Evolutionary conservation across 495 filamentous ascomycete genomes (phyloP), one percentile per base, ranked within the genome.

Genomic region (Cercophora newfieldiana): DNA sequence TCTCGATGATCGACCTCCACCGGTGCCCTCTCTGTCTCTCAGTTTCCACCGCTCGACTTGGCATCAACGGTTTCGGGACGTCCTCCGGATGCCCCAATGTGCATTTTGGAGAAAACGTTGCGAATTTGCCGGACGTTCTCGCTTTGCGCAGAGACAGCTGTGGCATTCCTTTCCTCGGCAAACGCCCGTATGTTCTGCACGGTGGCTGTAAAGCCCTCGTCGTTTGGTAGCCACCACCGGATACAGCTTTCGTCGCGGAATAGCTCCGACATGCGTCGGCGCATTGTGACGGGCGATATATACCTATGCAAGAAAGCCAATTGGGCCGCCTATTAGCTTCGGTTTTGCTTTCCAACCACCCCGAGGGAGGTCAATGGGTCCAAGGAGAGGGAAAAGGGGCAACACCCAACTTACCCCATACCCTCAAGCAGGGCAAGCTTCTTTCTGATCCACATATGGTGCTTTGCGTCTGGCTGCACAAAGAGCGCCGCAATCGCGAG

Each of bases 141-240:
- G 12, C 83, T 84, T 66, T 87, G 82, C 12, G 87, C 74, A 61
- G 91, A 89, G 26, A 83, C 83, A 0, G 86, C 84, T 47, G 82
- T 86, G 8, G 78, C 75, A 66, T 87, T 87, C 54, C 91, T 87
- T 57, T 94, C 89, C 67, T 91, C 86, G 1, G 90, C 89, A 76
- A 94, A 89, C 26, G 83, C 81, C n/a, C 92, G 88, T 58, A 96
- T 87, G 65, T 84, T 88, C 28, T 89, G 90, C 33, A 96, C 80
- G 30, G 95, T 84, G 6, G 85, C 81, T 3, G 85, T 85, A 69
- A 88, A 89, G 22, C 85, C 87, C 79, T 93, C 90, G 70, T 93
- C 87, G 71, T 93, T 87, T 2, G 93, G 91, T 24, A 96, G 85
- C 93, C 93, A 97, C 92, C 92, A 96, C 44, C 89, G 83, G 59